Conservation (phyloP, 352 stramenopile species). For the Pythium utonaiense region DNA sequence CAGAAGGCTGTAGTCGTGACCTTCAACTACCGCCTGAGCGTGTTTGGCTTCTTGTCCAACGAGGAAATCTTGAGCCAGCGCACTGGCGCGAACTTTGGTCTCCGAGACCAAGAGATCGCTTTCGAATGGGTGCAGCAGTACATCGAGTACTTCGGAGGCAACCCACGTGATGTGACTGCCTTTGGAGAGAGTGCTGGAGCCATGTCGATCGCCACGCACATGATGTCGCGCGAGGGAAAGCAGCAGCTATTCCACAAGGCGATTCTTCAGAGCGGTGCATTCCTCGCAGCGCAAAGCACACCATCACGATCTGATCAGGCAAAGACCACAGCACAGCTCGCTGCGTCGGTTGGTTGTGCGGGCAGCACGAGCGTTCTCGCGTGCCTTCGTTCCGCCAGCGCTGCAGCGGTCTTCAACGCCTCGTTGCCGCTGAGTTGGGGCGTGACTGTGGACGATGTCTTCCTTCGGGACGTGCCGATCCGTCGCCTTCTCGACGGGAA, state of each 20-base stretch:
- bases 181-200: conserved; percentile 21
- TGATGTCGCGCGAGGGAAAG: conserved; percentile 13
- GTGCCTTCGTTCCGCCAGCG: conserved; percentile 5
- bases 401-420: not conserved
- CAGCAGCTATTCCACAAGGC: conserved; percentile 17
- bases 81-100: not conserved
- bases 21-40: conserved; percentile 37
- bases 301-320: not conserved
- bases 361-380: not conserved
- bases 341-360: not conserved
- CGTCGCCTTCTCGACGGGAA: not conserved
- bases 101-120: conserved; percentile 20
- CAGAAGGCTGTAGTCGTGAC: conserved; percentile 31
- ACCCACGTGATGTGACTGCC: conserved; percentile 34
- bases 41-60: conserved; percentile 25
- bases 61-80: conserved; percentile 28
- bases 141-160: conserved; percentile 35
- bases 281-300: not conserved
- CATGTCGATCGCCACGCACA: conserved; percentile 1
- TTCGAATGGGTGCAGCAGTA: conserved; percentile 38
- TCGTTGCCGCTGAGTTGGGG: not conserved
- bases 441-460: conserved; percentile 7
- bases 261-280: conserved; percentile 13
- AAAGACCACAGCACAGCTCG: not conserved
- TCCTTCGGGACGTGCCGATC: conserved; percentile 1